Evolutionary conservation across 257 asterid genomes (phyloP), one percentile per base, ranked within the genome.

Genomic region (Solanum rostratum): DNA sequence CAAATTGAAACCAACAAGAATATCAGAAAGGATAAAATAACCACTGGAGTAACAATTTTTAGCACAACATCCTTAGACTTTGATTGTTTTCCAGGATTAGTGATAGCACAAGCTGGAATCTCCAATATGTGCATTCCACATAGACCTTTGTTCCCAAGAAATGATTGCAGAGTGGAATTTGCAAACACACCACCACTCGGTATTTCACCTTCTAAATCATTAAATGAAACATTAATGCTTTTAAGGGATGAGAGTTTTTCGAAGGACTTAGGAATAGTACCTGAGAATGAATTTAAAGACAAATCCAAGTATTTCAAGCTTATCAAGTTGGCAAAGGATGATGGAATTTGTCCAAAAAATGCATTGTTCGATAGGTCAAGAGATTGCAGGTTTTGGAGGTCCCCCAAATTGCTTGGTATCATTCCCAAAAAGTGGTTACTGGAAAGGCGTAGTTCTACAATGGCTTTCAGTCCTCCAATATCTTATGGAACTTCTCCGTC

Each of bases 291-390:
- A 19, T 19, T 54, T 3, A 2, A 54, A 54, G 24, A 54, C 24
- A 54, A 52, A 79, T 90, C 90, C 90, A 90, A 70, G 24, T 18
- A n/a, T 83, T 79, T 85, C 84, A 89, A 84, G 89, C 86, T 86
- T 85, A 85, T 81, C 85, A 88, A 39, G 53, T 79, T 55, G 3
- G 90, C 88, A 41, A 54, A 54, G 62, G 62, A 54, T 54, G 19
- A 19, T 19, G 62, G 62, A 7, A 54, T 54, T 54, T 54, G 24
- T 12, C 62, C 62, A 54, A 10, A 54, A 54, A 54, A 54, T 7
- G 62, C 19, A 54, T 54, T 54, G 49, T 87, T 71, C 20, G 90
- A 88, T 29, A 89, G 87, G 43, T 65, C 80, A 37, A 91, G 89
- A 79, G 71, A 52, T 69, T 85, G 54, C 78, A 91, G 66, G 30